phyloP scores from a whole-genome alignment of 495 filamentous ascomycete genomes.

The Xylaria longipes region DNA sequence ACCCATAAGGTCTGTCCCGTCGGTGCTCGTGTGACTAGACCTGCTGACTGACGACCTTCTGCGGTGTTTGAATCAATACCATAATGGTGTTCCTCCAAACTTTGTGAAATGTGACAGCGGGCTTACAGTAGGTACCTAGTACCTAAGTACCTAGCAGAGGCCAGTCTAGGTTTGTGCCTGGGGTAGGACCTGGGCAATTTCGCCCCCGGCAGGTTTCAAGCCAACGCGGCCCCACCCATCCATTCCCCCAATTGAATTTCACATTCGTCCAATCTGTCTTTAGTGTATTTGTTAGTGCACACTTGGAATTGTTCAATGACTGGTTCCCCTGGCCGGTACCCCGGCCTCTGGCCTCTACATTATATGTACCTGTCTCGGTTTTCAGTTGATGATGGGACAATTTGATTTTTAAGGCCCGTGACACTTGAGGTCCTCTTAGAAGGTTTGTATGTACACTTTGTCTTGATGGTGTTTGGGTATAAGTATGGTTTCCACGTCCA shows the following conservation, averaged over 20 bases:
- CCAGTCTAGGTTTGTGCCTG: no score
- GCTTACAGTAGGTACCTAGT: no score
- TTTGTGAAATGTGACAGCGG: not conserved
- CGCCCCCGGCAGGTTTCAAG: conserved; percentile 3
- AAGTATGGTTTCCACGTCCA: not conserved
- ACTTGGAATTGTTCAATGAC: not conserved
- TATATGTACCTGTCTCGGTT: not conserved
- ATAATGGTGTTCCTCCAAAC: no score
- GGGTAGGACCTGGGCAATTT: not conserved
- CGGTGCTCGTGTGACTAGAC: not conserved
- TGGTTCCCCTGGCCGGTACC: no score
- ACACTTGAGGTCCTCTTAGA: not conserved
- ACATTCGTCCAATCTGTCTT: not conserved
- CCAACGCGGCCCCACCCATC: not conserved
- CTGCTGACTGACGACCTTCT: not conserved
- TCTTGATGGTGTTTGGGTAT: not conserved
- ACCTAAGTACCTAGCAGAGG: no score
- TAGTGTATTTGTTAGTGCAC: not conserved
- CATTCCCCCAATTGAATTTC: conserved; percentile 4
- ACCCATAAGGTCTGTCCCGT: not conserved
- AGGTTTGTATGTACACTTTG: not conserved
- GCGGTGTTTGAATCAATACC: not conserved
- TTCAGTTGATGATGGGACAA: conserved; percentile 1
- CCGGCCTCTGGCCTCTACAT: no score
- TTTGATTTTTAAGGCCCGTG: not conserved